Percentiles rank a stretch among this genome's conserved stretches.
Evolutionary conservation across 495 filamentous ascomycete genomes (phyloP).

Genomic region (Aspergillus ostianus): DNA sequence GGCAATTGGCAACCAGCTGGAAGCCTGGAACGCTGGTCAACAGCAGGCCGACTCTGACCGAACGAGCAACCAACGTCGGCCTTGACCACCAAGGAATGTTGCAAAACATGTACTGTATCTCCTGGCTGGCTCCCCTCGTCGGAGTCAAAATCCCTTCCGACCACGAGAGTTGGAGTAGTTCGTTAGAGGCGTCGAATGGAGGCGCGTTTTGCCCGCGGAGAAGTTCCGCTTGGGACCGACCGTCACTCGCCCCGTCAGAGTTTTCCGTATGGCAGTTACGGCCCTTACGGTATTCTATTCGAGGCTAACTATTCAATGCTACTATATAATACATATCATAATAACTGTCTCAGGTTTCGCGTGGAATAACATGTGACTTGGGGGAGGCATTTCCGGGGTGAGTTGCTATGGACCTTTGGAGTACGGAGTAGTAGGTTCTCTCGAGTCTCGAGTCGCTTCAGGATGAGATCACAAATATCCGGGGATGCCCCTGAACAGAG

Average conservation of each 20-base stretch:
- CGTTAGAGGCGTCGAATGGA: conserved; percentile 2
- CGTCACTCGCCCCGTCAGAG: conserved; percentile 3
- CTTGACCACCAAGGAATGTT: not conserved
- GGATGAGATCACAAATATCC: too few species aligned
- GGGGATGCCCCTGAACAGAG: too few species aligned
- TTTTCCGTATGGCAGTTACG: not conserved
- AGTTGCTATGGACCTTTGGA: too few species aligned
- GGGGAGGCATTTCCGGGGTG: too few species aligned
- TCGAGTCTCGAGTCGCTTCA: too few species aligned
- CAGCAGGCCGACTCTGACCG: conserved; percentile 2
- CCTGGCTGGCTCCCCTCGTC: not conserved
- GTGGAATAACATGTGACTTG: too few species aligned
- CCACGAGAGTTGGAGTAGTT: not conserved
- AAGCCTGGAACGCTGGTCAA: not conserved
- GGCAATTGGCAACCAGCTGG: conserved; percentile 4
- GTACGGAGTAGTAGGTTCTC: too few species aligned
- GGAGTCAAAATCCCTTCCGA: not conserved
- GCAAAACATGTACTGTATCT: not conserved
- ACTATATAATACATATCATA: too few species aligned
- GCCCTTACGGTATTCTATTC: too few species aligned
- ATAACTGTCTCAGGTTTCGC: too few species aligned
- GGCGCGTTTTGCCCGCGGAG: conserved; percentile 9
- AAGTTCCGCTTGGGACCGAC: not conserved
- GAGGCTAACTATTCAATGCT: too few species aligned
- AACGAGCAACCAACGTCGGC: too few species aligned